These are phyloP conservation scores for Hyphodiscus sp. DNA, from an alignment of 2,329 filamentous ascomycete genomes.

Conservation along the genomic window DNA sequence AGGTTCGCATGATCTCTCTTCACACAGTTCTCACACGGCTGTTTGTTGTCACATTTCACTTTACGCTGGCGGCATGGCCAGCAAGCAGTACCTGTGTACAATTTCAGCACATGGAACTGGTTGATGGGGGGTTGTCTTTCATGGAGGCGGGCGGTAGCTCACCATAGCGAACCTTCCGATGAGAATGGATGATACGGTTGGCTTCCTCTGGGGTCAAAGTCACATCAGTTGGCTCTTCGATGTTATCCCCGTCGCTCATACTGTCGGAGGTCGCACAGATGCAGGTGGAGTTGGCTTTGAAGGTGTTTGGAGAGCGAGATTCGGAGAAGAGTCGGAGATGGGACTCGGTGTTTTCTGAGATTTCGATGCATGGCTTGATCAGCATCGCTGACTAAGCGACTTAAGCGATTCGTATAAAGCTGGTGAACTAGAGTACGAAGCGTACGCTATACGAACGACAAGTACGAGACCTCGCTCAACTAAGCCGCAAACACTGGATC, in stretches of 20 bases:
- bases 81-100: constrained; percentile 34
- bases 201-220: constrained; percentile 48
- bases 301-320: constrained; percentile 3
- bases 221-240: constrained; percentile 15
- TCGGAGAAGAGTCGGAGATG: constrained; percentile 16
- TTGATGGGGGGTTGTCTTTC: not conserved
- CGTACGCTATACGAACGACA: no score
- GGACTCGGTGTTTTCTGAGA: not conserved
- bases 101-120: constrained; percentile 9
- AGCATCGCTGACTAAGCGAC: not conserved
- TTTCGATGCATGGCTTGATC: not conserved
- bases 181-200: constrained; percentile 62
- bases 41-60: constrained; percentile 64
- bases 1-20: constrained; percentile 59
- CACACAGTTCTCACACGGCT: constrained; percentile 62
- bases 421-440: no score
- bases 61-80: constrained; percentile 64
- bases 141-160: constrained; percentile 27
- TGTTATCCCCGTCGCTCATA: constrained; percentile 16
- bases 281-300: not conserved
- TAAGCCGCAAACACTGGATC: no score
- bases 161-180: constrained; percentile 64
- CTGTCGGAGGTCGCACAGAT: not conserved
- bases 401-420: no score
- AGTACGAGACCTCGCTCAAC: no score